These are phyloP conservation scores for Tylopilus rubrobrunneus DNA, from an alignment of 768 basidiomycete species.

Conservation along the genomic window DNA sequence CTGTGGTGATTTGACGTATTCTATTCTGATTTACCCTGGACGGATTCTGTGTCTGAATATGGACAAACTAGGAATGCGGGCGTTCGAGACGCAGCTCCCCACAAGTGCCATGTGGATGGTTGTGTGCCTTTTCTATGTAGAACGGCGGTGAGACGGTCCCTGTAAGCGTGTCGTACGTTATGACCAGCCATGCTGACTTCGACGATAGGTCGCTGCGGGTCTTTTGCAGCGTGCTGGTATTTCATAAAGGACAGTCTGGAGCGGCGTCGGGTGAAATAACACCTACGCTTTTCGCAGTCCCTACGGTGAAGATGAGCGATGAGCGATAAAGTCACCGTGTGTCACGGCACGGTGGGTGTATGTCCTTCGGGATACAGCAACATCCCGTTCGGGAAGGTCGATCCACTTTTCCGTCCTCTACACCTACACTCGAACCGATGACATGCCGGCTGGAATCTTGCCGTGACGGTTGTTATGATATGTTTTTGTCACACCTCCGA, in stretches of 20 bases:
- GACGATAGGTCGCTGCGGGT: slow-evolving; percentile 16
- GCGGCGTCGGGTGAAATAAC: slow-evolving; percentile 7
- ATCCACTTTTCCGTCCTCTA: slow-evolving; percentile 13
- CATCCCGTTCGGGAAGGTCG: slow-evolving; percentile 18
- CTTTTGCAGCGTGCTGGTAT: slow-evolving; percentile 3
- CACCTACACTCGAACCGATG: slow-evolving; percentile 3
- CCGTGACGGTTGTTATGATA: slow-evolving; percentile 31
- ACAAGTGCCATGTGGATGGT: slow-evolving; percentile 17
- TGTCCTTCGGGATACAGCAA: slow-evolving; percentile 14
- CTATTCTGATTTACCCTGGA: slow-evolving; percentile 22
- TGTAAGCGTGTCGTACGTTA: neutral
- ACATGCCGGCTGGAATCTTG: slow-evolving; percentile 20
- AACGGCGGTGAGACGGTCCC: slow-evolving; percentile 3
- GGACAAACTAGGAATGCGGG: slow-evolving; percentile 16
- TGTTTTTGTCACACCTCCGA: slow-evolving; percentile 33
- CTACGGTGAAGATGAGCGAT: slow-evolving; percentile 7
- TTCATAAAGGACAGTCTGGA: slow-evolving; percentile 7
- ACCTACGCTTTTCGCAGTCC: neutral
- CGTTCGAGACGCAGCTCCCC: slow-evolving; percentile 5
- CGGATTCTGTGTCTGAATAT: slow-evolving; percentile 16
- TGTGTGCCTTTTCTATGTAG: slow-evolving; percentile 13
- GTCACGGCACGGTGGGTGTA: slow-evolving; percentile 23
- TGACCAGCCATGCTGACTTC: slow-evolving; percentile 12
- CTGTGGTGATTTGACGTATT: slow-evolving; percentile 26
- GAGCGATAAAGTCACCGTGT: slow-evolving; percentile 21